Base-by-base conservation (phyloP, 169 alveolate genomes). In the Cyclospora cayetanensis region DNA sequence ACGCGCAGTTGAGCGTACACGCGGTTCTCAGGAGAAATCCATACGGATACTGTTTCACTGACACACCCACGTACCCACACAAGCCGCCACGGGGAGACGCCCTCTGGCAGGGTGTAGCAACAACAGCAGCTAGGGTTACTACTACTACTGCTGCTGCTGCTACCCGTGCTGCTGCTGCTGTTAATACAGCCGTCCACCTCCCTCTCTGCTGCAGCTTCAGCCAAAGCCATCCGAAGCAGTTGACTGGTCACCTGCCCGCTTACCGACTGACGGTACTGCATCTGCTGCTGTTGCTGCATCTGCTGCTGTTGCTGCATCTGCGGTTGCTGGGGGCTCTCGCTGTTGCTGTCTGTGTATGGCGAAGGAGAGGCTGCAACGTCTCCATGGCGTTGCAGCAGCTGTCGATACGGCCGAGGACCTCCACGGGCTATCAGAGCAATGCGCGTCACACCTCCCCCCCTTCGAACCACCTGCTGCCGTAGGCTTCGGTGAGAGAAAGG, bases 31-130 rank as follows among this genome's bases (percentile, higher is more conserved):
- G 88, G 88, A 18, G 92, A 70, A 70, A 87, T 63, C 63, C 72
- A 70, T 66, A 68, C 74, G 34, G 85, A 55, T 22, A 87, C 34
- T 1, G 85, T 87, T 52, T 68, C 92, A 27, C 74, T 37, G 0
- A 79, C 82, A 27, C 77, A 72, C 29, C 92, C 92, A 9, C 92
- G 88, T 27, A 72, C 31, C 53, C 88, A 68, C 35, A 87, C 79
- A 22, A 87, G 88, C 9, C 92, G 76, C 92, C 92, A 87, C 5
- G 35, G 77, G 18, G 66, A 53, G 29, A 42, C 46, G 2, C 80
- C 80, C 15, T 46, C 55, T 46, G 55, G 55, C 55, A 46, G 55
- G 37, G 18, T 37, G 4, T 2, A 39, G 50, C 55, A 72, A 1
- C 55, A 4, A 55, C 84, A 72, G 37, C 63, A 12, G 9, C 60